These are phyloP conservation scores for Glebionis coronaria DNA, from an alignment of 129 eudicot species.

Conservation along the genomic window DNA sequence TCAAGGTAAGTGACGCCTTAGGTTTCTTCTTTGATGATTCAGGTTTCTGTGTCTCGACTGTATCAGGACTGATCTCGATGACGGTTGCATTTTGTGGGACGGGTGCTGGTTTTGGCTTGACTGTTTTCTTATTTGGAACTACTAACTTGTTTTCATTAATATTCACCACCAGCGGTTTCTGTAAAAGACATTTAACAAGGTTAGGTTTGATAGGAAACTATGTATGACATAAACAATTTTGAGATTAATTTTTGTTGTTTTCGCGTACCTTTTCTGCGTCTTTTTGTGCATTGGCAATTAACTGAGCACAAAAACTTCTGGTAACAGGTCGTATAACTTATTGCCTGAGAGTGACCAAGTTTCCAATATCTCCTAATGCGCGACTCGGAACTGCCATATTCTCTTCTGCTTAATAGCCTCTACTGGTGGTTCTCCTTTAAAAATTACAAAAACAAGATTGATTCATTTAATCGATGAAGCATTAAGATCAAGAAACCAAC, in stretches of 20 bases:
- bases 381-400: conserved; percentile 55
- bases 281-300: conserved; percentile 74
- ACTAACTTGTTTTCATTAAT: conserved; percentile 29
- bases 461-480: conserved; percentile 10
- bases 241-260: not conserved
- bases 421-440: conserved; percentile 44
- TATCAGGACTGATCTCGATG: conserved; percentile 73
- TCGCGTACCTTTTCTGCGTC: conserved; percentile 49
- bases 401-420: conserved; percentile 62
- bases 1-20: conserved; percentile 57
- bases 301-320: conserved; percentile 72
- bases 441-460: not conserved
- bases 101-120: conserved; percentile 49
- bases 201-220: not conserved
- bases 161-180: conserved; percentile 42
- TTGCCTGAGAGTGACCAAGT: conserved; percentile 56
- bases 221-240: not conserved
- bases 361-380: conserved; percentile 79
- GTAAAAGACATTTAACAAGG: conserved; percentile 16
- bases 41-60: conserved; percentile 32
- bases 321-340: conserved; percentile 64
- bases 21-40: conserved; percentile 45
- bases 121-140: conserved; percentile 43
- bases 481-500: not conserved
- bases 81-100: conserved; percentile 33